Evolutionary conservation across 1,284 basidiomycete genomes (phyloP).

Genomic region (Papiliotrema flavescens): DNA sequence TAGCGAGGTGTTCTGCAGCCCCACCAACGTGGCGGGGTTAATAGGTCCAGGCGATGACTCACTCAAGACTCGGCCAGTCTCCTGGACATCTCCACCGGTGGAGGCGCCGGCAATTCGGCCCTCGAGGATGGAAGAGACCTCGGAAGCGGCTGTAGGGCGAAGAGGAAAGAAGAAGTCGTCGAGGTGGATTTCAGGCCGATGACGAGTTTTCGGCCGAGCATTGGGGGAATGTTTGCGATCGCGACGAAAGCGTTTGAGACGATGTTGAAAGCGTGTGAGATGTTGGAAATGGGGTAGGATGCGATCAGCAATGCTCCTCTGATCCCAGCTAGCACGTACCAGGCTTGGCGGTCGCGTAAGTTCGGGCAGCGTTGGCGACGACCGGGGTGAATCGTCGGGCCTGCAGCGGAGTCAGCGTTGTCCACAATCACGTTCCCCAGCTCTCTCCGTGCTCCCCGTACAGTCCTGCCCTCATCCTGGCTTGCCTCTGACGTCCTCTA

Average conservation of each 20-base stretch:
- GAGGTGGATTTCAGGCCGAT: background rate
- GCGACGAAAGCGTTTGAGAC: background rate
- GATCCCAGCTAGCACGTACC: slow-evolving; percentile 57
- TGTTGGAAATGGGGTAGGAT: background rate
- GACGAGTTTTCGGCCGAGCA: slow-evolving; percentile 7
- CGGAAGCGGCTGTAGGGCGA: slow-evolving; percentile 74
- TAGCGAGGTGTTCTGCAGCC: background rate
- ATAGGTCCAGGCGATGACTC: slow-evolving; percentile 45
- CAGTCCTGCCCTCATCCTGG: too few species aligned
- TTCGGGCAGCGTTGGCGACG: slow-evolving; percentile 60
- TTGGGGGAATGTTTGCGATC: slow-evolving; percentile 3
- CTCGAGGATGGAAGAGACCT: slow-evolving; percentile 99
- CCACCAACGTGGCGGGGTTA: background rate
- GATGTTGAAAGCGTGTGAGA: background rate
- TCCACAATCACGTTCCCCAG: background rate
- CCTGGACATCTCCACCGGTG: slow-evolving; percentile 90
- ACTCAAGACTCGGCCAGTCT: slow-evolving; percentile 98
- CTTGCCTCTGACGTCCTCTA: too few species aligned
- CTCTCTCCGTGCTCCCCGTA: background rate
- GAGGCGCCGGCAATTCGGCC: slow-evolving; percentile 92
- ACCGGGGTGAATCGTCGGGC: slow-evolving; percentile 32
- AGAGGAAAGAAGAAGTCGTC: slow-evolving; percentile 3
- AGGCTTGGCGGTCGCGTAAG: slow-evolving; percentile 97
- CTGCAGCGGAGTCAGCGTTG: slow-evolving; percentile 12
- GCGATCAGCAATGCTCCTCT: slow-evolving; percentile 35